phyloP scores from a whole-genome alignment of 768 basidiomycete species.

The Candolleomyces efflorescens region DNA sequence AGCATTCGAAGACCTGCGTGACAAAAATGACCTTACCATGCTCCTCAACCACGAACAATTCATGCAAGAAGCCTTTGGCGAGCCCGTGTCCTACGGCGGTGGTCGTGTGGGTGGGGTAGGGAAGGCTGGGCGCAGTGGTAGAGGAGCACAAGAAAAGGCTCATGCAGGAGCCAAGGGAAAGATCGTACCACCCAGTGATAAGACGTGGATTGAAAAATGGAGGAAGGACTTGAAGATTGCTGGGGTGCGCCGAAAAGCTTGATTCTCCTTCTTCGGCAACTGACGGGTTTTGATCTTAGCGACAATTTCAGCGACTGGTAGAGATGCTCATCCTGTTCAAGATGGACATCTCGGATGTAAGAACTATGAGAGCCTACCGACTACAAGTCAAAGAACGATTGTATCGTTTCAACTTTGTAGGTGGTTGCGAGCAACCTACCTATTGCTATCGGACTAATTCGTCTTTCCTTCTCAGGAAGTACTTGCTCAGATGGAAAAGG shows the following conservation, averaged over 20 bases:
- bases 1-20: conserved; percentile 93
- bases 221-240: conserved; percentile 86
- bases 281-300: conserved; percentile 36
- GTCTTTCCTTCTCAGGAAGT: conserved; percentile 58
- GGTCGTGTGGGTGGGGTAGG: conserved; percentile 45
- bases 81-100: conserved; percentile 42
- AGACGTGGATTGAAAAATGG: conserved; percentile 75
- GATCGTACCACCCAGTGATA: conserved; percentile 75
- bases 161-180: conserved; percentile 40
- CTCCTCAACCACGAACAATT: conserved; percentile 62
- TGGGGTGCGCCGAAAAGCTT: conserved; percentile 45
- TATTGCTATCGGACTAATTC: background rate
- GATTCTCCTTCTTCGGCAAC: background rate
- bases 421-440: conserved; percentile 22
- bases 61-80: conserved; percentile 67
- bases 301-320: conserved; percentile 88
- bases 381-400: conserved; percentile 93
- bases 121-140: conserved; percentile 37
- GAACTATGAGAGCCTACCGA: conserved; percentile 61
- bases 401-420: conserved; percentile 91
- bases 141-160: conserved; percentile 24
- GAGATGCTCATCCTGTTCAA: conserved; percentile 86
- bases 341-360: conserved; percentile 58
- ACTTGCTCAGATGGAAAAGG: conserved; percentile 80
- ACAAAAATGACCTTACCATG: conserved; percentile 85